Evolutionary conservation across 1,139 yeast genomes (phyloP).

Genomic region (Wickerhamomyces sp.): DNA sequence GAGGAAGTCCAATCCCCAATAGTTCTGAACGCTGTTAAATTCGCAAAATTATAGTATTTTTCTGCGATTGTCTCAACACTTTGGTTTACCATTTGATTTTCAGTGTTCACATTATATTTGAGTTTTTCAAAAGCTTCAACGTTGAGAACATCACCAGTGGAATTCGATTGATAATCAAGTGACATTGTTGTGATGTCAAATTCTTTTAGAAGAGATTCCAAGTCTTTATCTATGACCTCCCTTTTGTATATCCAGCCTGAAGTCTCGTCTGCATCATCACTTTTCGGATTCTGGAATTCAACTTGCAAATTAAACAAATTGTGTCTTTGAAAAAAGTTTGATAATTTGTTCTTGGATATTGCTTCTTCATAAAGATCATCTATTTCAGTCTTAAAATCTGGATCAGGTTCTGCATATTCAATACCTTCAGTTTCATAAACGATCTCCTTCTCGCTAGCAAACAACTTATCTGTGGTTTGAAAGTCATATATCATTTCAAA

Average conservation of each 20-base stretch:
- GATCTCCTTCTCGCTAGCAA: slow-evolving; percentile 4
- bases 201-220: neutral
- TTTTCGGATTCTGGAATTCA: slow-evolving; percentile 1
- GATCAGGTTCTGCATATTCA: slow-evolving; percentile 1
- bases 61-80: too few species aligned
- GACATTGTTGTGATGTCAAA: neutral
- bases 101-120: neutral
- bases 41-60: too few species aligned
- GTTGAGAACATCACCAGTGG: slow-evolving; percentile 9
- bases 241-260: neutral
- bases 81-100: too few species aligned
- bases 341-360: slow-evolving; percentile 2
- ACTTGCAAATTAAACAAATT: slow-evolving; percentile 6
- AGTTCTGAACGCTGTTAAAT: slow-evolving; percentile 1
- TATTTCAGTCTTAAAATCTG: slow-evolving; percentile 1
- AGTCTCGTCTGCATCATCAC: neutral
- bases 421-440: slow-evolving; percentile 6
- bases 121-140: slow-evolving; percentile 7
- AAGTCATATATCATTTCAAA: neutral
- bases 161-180: slow-evolving; percentile 1
- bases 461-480: slow-evolving; percentile 2
- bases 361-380: slow-evolving; percentile 2
- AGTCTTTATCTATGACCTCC: too few species aligned
- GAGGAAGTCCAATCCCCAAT: neutral
- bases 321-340: slow-evolving; percentile 1